Evolutionary conservation across 331 rosid species (phyloP).

Genomic region (Dryas integrifolia): DNA sequence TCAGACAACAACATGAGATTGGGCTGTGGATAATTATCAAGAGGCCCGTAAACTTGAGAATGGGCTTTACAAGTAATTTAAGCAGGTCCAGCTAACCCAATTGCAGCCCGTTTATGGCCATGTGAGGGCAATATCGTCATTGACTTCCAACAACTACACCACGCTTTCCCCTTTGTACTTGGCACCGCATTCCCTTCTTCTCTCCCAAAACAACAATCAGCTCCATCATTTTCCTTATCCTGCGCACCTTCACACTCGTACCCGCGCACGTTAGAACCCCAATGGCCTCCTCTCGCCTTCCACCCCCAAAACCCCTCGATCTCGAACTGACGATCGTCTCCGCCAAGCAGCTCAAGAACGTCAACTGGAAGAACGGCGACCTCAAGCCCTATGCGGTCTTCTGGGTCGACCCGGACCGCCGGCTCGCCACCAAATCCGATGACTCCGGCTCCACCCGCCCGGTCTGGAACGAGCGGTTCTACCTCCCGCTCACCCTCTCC

Average conservation of each 20-base stretch:
- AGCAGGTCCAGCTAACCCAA: too few relatives aligned
- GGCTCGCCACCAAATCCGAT: slow-evolving; percentile 83
- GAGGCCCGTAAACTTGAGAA: too few relatives aligned
- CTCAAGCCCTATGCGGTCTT: slow-evolving; percentile 85
- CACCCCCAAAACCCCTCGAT: slow-evolving; percentile 59
- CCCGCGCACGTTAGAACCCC: slow-evolving; percentile 11
- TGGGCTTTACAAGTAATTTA: too few relatives aligned
- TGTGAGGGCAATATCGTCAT: background rate
- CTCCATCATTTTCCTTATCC: background rate
- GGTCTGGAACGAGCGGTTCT: slow-evolving; percentile 86
- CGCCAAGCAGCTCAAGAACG: slow-evolving; percentile 86
- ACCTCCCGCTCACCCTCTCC: slow-evolving; percentile 52
- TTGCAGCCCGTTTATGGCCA: too few relatives aligned
- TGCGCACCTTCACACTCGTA: background rate
- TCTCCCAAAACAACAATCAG: background rate
- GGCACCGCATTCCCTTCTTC: too few relatives aligned
- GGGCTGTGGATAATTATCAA: too few relatives aligned
- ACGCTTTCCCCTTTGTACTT: background rate
- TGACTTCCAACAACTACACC: background rate
- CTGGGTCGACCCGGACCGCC: slow-evolving; percentile 79
- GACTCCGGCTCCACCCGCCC: slow-evolving; percentile 70
- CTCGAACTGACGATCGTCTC: slow-evolving; percentile 78
- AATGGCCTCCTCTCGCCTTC: slow-evolving; percentile 77
- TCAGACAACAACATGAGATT: too few relatives aligned
- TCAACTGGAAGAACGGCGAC: slow-evolving; percentile 79